Evolutionary conservation across 2,329 filamentous ascomycete species (phyloP).

Genomic region (Ophiosphaerella narmari): DNA sequence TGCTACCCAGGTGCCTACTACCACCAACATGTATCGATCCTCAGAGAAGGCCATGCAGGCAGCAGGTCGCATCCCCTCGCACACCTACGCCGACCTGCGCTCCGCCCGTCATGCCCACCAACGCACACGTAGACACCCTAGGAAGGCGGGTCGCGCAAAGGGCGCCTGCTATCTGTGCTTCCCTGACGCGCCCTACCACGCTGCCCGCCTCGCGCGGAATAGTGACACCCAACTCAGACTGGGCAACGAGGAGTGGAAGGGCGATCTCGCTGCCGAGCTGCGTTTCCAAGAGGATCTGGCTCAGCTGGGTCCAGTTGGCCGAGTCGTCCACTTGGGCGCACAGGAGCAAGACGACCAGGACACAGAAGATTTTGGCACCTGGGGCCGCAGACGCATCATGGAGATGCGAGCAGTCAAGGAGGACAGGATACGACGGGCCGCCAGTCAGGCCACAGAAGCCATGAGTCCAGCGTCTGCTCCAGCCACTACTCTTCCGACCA

Average conservation of each 20-base stretch:
- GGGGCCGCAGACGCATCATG: slow-evolving; percentile 9
- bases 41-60: background rate
- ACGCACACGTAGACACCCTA: background rate
- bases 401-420: slow-evolving; percentile 16
- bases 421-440: background rate
- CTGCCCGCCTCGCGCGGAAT: background rate
- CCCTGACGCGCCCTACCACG: background rate
- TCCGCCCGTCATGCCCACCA: slow-evolving; percentile 8
- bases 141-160: background rate
- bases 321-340: background rate
- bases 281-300: too few relatives aligned
- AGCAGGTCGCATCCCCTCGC: slow-evolving; percentile 1
- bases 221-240: background rate
- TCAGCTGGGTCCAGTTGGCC: too few relatives aligned
- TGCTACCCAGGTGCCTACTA: too few relatives aligned
- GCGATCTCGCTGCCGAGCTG: background rate
- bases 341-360: background rate
- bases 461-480: too few relatives aligned
- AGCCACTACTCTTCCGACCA: slow-evolving; percentile 4
- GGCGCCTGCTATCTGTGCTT: background rate
- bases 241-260: background rate
- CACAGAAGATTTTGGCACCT: slow-evolving; percentile 11
- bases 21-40: too few relatives aligned
- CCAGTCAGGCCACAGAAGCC: too few relatives aligned
- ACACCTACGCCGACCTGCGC: slow-evolving; percentile 13